Conservation (phyloP, 768 basidiomycete species). For the Podaxis sp. region DNA sequence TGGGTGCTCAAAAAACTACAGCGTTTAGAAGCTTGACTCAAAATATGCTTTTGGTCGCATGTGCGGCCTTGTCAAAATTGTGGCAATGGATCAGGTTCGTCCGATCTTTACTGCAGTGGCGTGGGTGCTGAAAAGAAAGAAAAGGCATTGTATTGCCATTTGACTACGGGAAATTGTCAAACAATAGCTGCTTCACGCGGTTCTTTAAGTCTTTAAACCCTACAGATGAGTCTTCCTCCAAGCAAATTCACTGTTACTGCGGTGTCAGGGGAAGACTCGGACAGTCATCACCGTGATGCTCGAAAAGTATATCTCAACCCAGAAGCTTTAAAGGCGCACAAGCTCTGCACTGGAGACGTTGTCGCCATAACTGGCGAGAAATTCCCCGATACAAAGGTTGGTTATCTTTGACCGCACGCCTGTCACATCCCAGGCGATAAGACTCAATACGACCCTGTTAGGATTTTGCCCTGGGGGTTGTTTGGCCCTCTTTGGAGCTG, state of each 20-base stretch:
- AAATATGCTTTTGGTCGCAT: not conserved
- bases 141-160: not conserved
- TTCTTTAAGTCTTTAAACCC: not conserved
- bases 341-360: slow-evolving; percentile 68
- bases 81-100: not conserved
- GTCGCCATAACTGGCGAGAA: slow-evolving; percentile 50
- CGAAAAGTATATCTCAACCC: slow-evolving; percentile 65
- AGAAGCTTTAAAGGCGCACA: slow-evolving; percentile 59
- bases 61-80: not conserved
- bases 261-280: slow-evolving; percentile 33
- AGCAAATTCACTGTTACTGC: slow-evolving; percentile 42
- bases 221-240: slow-evolving; percentile 24
- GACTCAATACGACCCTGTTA: slow-evolving; percentile 23
- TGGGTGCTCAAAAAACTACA: not conserved
- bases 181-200: not conserved
- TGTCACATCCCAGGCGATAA: not conserved
- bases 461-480: slow-evolving; percentile 66
- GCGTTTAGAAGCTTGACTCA: not conserved
- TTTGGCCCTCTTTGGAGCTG: slow-evolving; percentile 74
- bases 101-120: not conserved
- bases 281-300: slow-evolving; percentile 40
- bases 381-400: slow-evolving; percentile 29
- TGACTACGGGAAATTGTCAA: not conserved
- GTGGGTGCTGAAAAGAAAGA: not conserved
- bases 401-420: slow-evolving; percentile 5